Conservation (phyloP, 2,329 filamentous ascomycete species). For the Dothiorella sarmentorum region DNA sequence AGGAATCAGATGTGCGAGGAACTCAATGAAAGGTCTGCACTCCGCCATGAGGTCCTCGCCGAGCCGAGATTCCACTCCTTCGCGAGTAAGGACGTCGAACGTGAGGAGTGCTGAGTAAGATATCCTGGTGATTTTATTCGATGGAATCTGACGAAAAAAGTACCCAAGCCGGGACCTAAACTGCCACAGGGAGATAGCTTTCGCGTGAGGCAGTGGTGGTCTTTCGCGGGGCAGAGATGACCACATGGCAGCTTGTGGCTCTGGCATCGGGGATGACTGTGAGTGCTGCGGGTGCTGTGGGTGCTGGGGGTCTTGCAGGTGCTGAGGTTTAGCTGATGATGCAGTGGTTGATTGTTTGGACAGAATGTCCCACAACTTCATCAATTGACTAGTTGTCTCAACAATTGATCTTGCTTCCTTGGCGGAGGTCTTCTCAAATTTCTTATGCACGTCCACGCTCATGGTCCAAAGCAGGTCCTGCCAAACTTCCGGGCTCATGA, state of each 20-base stretch:
- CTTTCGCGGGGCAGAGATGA: constrained; percentile 1
- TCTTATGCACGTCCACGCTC: constrained; percentile 25
- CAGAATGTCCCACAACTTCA: neutral
- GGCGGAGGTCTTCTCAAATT: neutral
- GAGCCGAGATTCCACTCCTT: constrained; percentile 19
- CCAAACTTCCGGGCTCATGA: constrained; percentile 28
- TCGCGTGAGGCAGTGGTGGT: neutral
- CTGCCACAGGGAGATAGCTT: too few relatives aligned
- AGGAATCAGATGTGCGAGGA: constrained; percentile 22
- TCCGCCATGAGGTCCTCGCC: constrained; percentile 24
- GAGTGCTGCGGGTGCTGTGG: too few relatives aligned
- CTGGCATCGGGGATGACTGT: too few relatives aligned
- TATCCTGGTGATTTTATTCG: neutral
- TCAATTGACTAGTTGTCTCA: neutral
- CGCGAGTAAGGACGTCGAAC: constrained; percentile 29
- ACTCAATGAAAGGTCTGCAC: constrained; percentile 27
- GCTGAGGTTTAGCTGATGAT: too few relatives aligned
- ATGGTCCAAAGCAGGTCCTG: constrained; percentile 23
- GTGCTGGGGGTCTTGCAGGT: too few relatives aligned
- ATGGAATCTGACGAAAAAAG: neutral
- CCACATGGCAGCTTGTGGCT: neutral
- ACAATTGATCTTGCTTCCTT: neutral
- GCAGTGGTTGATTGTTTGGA: neutral
- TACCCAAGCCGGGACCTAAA: neutral
- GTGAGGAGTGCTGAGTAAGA: constrained; percentile 29